Evolutionary conservation across 2,329 filamentous ascomycete species (phyloP), one percentile per base, ranked within the genome.

Genomic region (Aspergillus arachidicola): DNA sequence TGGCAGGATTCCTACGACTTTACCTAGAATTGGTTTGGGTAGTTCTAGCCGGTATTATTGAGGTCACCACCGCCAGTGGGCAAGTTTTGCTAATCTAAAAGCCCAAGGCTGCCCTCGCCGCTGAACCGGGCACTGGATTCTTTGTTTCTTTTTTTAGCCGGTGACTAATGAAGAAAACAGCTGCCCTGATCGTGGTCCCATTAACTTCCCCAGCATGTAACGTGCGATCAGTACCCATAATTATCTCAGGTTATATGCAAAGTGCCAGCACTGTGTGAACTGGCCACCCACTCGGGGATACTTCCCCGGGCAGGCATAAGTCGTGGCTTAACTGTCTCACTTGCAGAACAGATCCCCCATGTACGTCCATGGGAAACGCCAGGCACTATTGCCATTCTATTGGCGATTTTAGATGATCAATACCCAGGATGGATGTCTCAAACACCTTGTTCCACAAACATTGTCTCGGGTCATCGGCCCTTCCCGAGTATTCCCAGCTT

Each of bases 401-500:
- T 55, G 32, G 51, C 36, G 21, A 55, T 4, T 23, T 12, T 6
- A 10, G 51, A 23, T 21, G 32, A 38, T 38, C 32, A 26, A 38
- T 55, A 38, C 51, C 21, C 26, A 30, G 50, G 26, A 30, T 10
- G 50, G 50, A 34, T 32, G 50, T 53, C 50, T 53, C 48, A 53
- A n/a, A 28, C 14, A 53, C 28, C 16, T 2, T 4, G 45, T 55
- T 36, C 32, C 51, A 55, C 51, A 9, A 23, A 7, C 51, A 51
- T 16, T 55, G 51, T 38, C 51, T 55, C 34, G 51, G 51, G 14
- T 55, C 32, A 55, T 55, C 51, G 51, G 51, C 51, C 32, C 51
- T 55, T 55, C 51, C 51, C 51, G 51, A 38, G 51, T 55, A 36
- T 55, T 55, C n/a, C 51, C 30, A 36, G 51, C 34, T 38, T 54